Evolutionary conservation across 2,329 filamentous ascomycete genomes (phyloP).

Genomic region (Penicillium sp.): DNA sequence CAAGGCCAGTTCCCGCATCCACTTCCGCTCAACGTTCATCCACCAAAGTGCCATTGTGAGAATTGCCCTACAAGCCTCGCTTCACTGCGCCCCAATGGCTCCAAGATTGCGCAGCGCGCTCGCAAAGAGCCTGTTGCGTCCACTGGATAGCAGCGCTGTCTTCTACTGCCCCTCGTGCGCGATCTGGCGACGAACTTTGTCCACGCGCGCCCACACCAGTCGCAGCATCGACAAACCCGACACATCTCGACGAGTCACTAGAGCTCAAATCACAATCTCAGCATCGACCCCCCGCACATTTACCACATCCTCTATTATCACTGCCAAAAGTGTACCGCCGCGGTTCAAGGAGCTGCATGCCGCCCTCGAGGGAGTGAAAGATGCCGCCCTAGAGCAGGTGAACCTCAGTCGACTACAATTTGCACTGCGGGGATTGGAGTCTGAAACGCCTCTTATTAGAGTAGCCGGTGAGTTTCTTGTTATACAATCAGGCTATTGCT

Average conservation of each 20-base stretch:
- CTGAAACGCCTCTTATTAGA: constrained; percentile 52
- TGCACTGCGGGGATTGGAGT: constrained; percentile 57
- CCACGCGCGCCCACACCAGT: constrained; percentile 26
- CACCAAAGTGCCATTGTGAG: constrained; percentile 2
- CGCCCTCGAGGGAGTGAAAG: constrained; percentile 52
- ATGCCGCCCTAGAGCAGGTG: constrained; percentile 54
- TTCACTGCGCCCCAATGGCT: constrained; percentile 34
- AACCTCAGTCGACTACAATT: constrained; percentile 60
- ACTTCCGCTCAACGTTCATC: constrained; percentile 16
- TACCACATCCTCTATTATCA: constrained; percentile 54
- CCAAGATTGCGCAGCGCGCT: constrained; percentile 39
- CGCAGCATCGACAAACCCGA: constrained; percentile 13
- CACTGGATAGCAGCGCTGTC: constrained; percentile 24
- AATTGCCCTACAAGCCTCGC: background rate
- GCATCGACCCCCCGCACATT: constrained; percentile 32
- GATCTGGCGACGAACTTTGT: constrained; percentile 33
- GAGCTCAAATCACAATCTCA: constrained; percentile 7
- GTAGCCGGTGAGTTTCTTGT: constrained; percentile 49
- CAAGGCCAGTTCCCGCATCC: constrained; percentile 23
- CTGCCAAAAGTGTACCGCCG: constrained; percentile 54
- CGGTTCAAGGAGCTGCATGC: constrained; percentile 54
- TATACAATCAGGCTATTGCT: background rate
- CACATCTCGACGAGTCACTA: constrained; percentile 11
- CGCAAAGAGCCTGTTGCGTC: constrained; percentile 33
- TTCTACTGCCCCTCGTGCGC: constrained; percentile 45